Conservation (phyloP, 345 rosid species). For the Eutrema japonicum region DNA sequence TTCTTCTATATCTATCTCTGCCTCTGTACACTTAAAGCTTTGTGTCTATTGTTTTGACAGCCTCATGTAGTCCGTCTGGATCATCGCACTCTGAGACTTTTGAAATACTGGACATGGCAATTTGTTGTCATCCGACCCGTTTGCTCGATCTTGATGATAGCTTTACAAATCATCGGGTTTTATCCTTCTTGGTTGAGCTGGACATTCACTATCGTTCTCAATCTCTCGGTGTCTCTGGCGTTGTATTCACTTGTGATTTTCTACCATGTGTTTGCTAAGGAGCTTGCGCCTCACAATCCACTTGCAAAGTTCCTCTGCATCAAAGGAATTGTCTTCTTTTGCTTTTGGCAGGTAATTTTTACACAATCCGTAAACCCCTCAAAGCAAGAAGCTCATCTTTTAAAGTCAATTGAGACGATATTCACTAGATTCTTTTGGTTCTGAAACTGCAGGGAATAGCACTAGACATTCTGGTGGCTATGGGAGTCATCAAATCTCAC, state of each 20-base stretch:
- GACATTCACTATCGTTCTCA: constrained; percentile 87
- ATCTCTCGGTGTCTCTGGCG: constrained; percentile 86
- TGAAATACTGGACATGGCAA: constrained; percentile 98
- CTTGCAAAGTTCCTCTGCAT: constrained; percentile 97
- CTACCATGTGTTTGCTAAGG: constrained; percentile 95
- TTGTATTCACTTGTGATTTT: constrained; percentile 82
- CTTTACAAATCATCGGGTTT: constrained; percentile 61
- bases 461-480: constrained; percentile 66
- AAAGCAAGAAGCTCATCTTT: not conserved
- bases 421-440: constrained; percentile 3
- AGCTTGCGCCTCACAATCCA: constrained; percentile 89
- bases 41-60: constrained; percentile 49
- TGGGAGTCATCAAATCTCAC: constrained; percentile 74
- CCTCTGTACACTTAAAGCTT: not conserved
- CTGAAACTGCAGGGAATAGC: constrained; percentile 64
- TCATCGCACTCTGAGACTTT: constrained; percentile 68
- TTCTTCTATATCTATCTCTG: constrained; percentile 2
- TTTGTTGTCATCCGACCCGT: constrained; percentile 83
- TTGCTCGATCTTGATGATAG: constrained; percentile 85
- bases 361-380: not conserved
- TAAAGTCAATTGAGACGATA: not conserved
- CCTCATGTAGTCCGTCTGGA: constrained; percentile 74
- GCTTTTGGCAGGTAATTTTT: constrained; percentile 93
- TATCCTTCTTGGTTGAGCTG: constrained; percentile 97
- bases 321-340: constrained; percentile 96